These are phyloP conservation scores for Pichia sp. DNA, from an alignment of 1,139 yeast species.

Conservation along the genomic window DNA sequence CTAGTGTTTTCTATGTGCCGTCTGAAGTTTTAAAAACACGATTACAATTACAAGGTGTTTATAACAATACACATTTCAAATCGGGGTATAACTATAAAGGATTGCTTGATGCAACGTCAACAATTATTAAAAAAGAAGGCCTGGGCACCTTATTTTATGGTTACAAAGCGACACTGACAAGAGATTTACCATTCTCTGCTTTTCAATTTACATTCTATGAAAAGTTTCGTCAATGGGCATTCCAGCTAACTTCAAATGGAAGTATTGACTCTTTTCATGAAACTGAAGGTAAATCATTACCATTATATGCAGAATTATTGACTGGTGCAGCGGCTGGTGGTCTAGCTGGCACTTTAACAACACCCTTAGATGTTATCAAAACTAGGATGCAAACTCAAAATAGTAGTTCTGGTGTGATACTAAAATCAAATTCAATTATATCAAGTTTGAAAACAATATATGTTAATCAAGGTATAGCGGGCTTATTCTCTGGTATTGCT, in stretches of 20 bases:
- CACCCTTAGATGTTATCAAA: conserved; percentile 76
- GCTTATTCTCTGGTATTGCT: conserved; percentile 89
- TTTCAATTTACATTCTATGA: conserved; percentile 94
- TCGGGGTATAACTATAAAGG: conserved; percentile 86
- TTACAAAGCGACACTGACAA: conserved; percentile 82
- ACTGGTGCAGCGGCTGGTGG: conserved; percentile 99
- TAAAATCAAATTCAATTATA: conserved; percentile 49
- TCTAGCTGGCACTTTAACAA: conserved; percentile 67
- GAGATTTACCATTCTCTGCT: conserved; percentile 94
- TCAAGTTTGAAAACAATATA: conserved; percentile 63
- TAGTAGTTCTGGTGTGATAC: conserved; percentile 25
- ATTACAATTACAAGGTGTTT: conserved; percentile 82
- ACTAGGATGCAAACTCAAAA: conserved; percentile 83
- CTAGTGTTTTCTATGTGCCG: conserved; percentile 93
- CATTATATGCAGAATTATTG: conserved; percentile 55
- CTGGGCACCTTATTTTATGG: conserved; percentile 74
- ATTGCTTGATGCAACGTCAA: conserved; percentile 56
- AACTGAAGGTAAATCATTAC: conserved; percentile 34
- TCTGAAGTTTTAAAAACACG: conserved; percentile 93
- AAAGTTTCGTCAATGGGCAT: conserved; percentile 63
- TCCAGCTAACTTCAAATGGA: conserved; percentile 25
- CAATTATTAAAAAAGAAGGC: conserved; percentile 68
- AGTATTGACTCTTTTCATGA: conserved; percentile 6
- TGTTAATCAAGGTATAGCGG: conserved; percentile 66
- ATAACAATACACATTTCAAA: conserved; percentile 68